Percentiles rank a stretch among this genome's conserved stretches.
These are phyloP conservation scores for Fomitopsis serialis DNA, from an alignment of 768 basidiomycete species.

Conservation along the genomic window DNA sequence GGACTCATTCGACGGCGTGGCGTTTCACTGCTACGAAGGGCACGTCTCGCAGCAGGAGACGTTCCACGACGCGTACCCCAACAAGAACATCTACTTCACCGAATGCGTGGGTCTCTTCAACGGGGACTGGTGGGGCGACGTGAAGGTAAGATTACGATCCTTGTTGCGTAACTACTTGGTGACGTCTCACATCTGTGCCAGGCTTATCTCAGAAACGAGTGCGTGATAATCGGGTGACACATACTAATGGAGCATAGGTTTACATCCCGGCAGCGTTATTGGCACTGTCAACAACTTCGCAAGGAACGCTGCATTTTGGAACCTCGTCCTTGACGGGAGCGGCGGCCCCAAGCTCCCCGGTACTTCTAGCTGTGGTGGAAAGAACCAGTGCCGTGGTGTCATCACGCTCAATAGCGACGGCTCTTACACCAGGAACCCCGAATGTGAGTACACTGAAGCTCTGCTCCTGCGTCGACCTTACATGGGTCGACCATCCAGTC, in stretches of 20 bases:
- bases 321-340: constrained; percentile 56
- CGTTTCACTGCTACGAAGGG: constrained; percentile 72
- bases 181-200: background rate
- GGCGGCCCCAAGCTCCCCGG: constrained; percentile 64
- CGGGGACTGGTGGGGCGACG: constrained; percentile 75
- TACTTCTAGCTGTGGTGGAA: constrained; percentile 51
- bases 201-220: background rate
- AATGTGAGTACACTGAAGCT: constrained; percentile 40
- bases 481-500: constrained; percentile 30
- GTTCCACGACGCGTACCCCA: constrained; percentile 52
- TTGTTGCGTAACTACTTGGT: background rate
- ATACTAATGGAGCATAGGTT: constrained; percentile 43
- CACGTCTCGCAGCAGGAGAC: constrained; percentile 44
- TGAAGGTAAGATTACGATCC: constrained; percentile 66
- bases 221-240: constrained; percentile 64
- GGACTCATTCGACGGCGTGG: constrained; percentile 54
- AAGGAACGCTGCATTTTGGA: constrained; percentile 64
- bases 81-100: constrained; percentile 51
- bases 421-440: constrained; percentile 62
- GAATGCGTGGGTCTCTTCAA: constrained; percentile 66
- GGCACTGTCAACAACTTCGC: constrained; percentile 36
- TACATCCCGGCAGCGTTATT: constrained; percentile 26
- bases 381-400: constrained; percentile 59
- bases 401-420: constrained; percentile 63
- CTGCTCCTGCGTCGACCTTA: background rate